Evolutionary conservation across 331 rosid species (phyloP).

Genomic region (Spiraea crenata): DNA sequence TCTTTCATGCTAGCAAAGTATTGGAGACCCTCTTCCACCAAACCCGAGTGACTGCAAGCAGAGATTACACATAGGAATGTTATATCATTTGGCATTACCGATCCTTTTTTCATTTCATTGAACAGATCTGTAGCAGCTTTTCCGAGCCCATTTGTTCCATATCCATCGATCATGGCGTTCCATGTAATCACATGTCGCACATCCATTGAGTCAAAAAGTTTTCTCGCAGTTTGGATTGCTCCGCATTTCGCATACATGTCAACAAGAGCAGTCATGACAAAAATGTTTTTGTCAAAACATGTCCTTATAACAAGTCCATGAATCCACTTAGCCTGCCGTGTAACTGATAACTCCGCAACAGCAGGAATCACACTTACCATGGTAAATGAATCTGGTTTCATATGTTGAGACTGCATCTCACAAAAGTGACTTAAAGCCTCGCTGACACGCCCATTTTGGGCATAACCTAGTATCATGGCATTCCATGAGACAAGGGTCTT

Average conservation of each 20-base stretch:
- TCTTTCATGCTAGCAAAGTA: constrained; percentile 64
- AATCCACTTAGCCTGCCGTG: constrained; percentile 90
- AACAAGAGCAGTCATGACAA: constrained; percentile 73
- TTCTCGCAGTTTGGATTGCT: constrained; percentile 63
- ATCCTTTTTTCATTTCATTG: constrained; percentile 51
- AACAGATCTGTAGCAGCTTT: constrained; percentile 57
- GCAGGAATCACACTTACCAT: constrained; percentile 84
- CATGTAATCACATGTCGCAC: constrained; percentile 86
- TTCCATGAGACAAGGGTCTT: constrained; percentile 85
- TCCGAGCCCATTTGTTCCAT: constrained; percentile 86
- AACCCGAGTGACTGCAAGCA: constrained; percentile 87
- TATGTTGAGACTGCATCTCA: constrained; percentile 53
- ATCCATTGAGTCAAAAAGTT: constrained; percentile 63
- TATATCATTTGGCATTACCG: constrained; percentile 52
- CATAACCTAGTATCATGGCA: constrained; percentile 89
- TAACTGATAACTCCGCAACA: constrained; percentile 75
- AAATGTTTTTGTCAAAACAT: constrained; percentile 60
- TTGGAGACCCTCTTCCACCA: constrained; percentile 72
- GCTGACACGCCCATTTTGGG: constrained; percentile 63
- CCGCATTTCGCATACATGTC: constrained; percentile 89
- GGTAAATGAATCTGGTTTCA: constrained; percentile 80
- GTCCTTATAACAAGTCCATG: constrained; percentile 74
- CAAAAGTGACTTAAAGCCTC: constrained; percentile 66
- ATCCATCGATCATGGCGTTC: constrained; percentile 93
- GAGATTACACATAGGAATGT: constrained; percentile 77